These are phyloP conservation scores for Nicotiana knightiana DNA, from an alignment of 257 asterid genomes.

Conservation along the genomic window DNA sequence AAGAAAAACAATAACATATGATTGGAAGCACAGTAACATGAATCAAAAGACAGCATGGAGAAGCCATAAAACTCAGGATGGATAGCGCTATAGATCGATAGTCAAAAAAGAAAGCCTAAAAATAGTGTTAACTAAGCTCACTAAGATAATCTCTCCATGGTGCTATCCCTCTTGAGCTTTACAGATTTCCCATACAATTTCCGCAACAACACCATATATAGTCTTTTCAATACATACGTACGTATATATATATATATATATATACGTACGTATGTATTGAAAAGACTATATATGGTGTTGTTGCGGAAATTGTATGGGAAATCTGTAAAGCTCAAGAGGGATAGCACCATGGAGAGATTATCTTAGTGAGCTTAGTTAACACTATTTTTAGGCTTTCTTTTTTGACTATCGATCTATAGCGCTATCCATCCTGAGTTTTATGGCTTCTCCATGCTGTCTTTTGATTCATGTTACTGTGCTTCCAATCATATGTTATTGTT, in stretches of 20 bases:
- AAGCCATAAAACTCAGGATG: slow-evolving; percentile 73
- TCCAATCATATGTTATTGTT: too few relatives aligned
- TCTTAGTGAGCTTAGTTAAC: background rate
- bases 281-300: background rate
- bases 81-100: slow-evolving; percentile 46
- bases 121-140: background rate
- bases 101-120: background rate
- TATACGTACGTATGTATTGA: too few relatives aligned
- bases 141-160: too few relatives aligned
- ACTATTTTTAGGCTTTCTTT: background rate
- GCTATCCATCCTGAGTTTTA: slow-evolving; percentile 87
- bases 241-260: too few relatives aligned
- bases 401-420: slow-evolving; percentile 13
- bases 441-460: slow-evolving; percentile 27
- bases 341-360: too few relatives aligned
- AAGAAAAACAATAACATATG: too few relatives aligned
- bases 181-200: too few relatives aligned
- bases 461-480: background rate
- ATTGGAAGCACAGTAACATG: background rate
- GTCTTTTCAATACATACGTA: too few relatives aligned
- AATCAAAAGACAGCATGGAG: slow-evolving; percentile 1
- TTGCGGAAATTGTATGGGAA: too few relatives aligned
- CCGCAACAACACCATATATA: background rate
- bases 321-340: too few relatives aligned
- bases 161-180: too few relatives aligned